Percentiles rank a stretch among this genome's conserved stretches.
These are phyloP conservation scores for Saraca asoca DNA, from an alignment of 331 rosid species.

Conservation along the genomic window DNA sequence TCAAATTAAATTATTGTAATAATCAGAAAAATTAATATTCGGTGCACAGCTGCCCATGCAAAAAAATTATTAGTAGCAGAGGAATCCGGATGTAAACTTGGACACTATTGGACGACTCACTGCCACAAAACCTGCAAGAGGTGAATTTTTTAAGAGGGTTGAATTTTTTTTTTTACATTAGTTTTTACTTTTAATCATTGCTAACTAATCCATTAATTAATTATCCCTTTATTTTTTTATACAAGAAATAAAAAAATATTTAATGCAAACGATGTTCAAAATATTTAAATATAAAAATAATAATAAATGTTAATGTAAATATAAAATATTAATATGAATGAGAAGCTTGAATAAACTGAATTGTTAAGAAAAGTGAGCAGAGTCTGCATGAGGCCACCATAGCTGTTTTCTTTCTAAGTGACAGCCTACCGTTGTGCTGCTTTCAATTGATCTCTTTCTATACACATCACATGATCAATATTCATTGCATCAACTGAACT, in stretches of 20 bases:
- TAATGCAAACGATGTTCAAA: too few relatives aligned
- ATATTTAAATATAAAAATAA: too few relatives aligned
- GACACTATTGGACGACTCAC: constrained; percentile 59
- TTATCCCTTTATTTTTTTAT: neutral
- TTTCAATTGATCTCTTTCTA: constrained; percentile 41
- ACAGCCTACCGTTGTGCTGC: constrained; percentile 44
- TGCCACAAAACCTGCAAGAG: constrained; percentile 66
- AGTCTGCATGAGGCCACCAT: constrained; percentile 40
- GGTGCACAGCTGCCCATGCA: constrained; percentile 54
- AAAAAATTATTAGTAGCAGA: constrained; percentile 62
- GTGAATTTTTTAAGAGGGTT: constrained; percentile 55
- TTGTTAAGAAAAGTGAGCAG: constrained; percentile 33
- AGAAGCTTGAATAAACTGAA: constrained; percentile 17
- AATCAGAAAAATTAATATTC: constrained; percentile 21
- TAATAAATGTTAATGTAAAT: too few relatives aligned
- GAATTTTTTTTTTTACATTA: constrained; percentile 43
- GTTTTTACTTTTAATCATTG: constrained; percentile 25
- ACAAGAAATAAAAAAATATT: too few relatives aligned
- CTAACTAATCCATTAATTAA: constrained; percentile 34
- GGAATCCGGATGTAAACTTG: constrained; percentile 82
- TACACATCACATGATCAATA: constrained; percentile 38
- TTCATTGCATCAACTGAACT: constrained; percentile 47
- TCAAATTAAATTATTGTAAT: constrained; percentile 39
- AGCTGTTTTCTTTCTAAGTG: constrained; percentile 47
- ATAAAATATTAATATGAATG: too few relatives aligned